Conservation (phyloP, 2,329 filamentous ascomycete species). For the Talaromyces amestolkiae region DNA sequence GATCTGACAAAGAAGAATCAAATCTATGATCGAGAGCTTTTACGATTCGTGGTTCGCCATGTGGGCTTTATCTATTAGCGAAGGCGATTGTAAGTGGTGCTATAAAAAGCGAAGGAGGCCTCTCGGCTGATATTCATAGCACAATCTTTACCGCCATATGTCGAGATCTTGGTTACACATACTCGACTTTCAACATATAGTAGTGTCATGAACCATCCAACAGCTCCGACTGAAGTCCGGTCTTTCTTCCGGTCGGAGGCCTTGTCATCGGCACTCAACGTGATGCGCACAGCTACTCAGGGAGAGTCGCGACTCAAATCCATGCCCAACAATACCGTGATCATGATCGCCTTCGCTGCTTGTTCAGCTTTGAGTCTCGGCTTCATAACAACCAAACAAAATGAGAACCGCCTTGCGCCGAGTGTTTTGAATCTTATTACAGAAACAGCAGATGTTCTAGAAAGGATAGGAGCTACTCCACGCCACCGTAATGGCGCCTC, state of each 20-base stretch:
- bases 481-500: slow-evolving; percentile 67
- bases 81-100: slow-evolving; percentile 47
- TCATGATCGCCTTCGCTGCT: slow-evolving; percentile 75
- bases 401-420: slow-evolving; percentile 48
- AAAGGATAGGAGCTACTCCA: slow-evolving; percentile 65
- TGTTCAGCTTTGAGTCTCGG: slow-evolving; percentile 67
- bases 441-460: slow-evolving; percentile 66
- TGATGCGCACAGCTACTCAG: slow-evolving; percentile 70
- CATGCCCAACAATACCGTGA: slow-evolving; percentile 75
- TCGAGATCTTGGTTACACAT: slow-evolving; percentile 71
- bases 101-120: neutral
- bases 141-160: slow-evolving; percentile 62
- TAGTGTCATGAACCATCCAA: slow-evolving; percentile 71
- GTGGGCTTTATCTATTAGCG: slow-evolving; percentile 60
- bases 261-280: slow-evolving; percentile 69
- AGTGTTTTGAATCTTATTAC: slow-evolving; percentile 65
- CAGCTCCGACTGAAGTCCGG: slow-evolving; percentile 66
- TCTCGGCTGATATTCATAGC: slow-evolving; percentile 28
- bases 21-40: slow-evolving; percentile 62
- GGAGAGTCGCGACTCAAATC: slow-evolving; percentile 67
- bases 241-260: slow-evolving; percentile 71
- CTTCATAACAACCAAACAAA: slow-evolving; percentile 51
- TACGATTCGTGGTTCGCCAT: slow-evolving; percentile 64
- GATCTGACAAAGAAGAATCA: slow-evolving; percentile 40
- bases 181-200: slow-evolving; percentile 72